phyloP scores from a whole-genome alignment of 768 basidiomycete species.

The Boletus huronensis region DNA sequence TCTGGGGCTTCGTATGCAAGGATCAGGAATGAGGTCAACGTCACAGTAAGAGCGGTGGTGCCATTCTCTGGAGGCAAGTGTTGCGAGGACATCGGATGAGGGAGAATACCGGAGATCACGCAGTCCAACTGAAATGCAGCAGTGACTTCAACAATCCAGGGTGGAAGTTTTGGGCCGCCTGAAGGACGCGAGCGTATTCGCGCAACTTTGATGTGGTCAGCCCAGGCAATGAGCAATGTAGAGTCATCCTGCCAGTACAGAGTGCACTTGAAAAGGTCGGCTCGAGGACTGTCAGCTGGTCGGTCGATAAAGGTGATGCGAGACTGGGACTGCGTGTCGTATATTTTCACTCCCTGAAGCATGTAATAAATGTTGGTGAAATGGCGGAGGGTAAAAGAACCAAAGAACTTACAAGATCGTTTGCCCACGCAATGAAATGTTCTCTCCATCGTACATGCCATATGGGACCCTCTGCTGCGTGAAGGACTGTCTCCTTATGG shows the following conservation, averaged over 20 bases:
- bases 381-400: neutral
- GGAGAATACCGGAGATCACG: conserved; percentile 89
- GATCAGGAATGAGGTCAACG: conserved; percentile 75
- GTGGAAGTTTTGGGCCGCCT: conserved; percentile 46
- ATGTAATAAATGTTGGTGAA: neutral
- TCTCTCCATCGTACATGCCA: conserved; percentile 90
- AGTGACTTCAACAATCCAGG: conserved; percentile 80
- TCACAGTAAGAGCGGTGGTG: conserved; percentile 21
- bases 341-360: conserved; percentile 87
- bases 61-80: conserved; percentile 16
- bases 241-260: conserved; percentile 91
- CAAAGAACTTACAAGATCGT: conserved; percentile 66
- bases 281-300: conserved; percentile 76
- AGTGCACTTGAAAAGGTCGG: conserved; percentile 92
- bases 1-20: conserved; percentile 85
- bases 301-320: conserved; percentile 86
- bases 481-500: conserved; percentile 82
- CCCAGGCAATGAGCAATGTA: conserved; percentile 91
- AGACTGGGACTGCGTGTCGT: conserved; percentile 73
- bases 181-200: conserved; percentile 65
- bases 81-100: conserved; percentile 52
- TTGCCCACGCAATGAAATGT: conserved; percentile 92
- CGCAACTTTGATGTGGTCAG: conserved; percentile 88
- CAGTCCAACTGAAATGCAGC: conserved; percentile 92
- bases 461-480: conserved; percentile 88